These are phyloP conservation scores for Leccinum subgranulosum DNA, from an alignment of 768 basidiomycete species.

Conservation along the genomic window DNA sequence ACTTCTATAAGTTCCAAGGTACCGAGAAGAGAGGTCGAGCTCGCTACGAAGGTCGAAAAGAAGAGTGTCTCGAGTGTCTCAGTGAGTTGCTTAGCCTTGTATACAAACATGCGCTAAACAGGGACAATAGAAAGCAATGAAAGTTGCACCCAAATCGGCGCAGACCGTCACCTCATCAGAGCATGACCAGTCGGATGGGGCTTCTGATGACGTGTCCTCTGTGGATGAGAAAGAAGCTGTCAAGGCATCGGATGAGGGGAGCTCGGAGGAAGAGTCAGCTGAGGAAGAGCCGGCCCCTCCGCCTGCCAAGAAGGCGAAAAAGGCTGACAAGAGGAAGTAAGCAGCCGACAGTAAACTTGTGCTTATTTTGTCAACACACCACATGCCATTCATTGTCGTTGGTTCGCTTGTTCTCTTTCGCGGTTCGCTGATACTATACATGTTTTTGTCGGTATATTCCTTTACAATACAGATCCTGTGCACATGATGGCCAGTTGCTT, in stretches of 20 bases:
- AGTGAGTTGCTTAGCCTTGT: conserved; percentile 17
- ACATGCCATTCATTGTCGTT: neutral
- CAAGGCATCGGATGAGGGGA: conserved; percentile 22
- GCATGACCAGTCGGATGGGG: conserved; percentile 31
- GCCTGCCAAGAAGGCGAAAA: conserved; percentile 29
- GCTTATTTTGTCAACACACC: conserved; percentile 6
- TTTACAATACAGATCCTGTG: conserved; percentile 19
- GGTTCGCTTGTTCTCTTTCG: neutral
- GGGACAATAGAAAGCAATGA: conserved; percentile 22
- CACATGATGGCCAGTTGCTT: neutral
- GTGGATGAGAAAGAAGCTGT: conserved; percentile 23
- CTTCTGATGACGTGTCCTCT: conserved; percentile 20
- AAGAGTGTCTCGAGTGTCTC: conserved; percentile 16
- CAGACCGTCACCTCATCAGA: conserved; percentile 26
- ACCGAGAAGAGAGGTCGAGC: conserved; percentile 23
- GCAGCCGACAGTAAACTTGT: conserved; percentile 2
- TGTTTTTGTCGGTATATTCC: conserved; percentile 25
- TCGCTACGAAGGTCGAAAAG: conserved; percentile 26
- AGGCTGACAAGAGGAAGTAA: conserved; percentile 26
- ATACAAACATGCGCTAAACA: conserved; percentile 17
- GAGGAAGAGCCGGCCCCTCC: conserved; percentile 27
- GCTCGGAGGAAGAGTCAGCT: conserved; percentile 26
- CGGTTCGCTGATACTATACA: conserved; percentile 24
- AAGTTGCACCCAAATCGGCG: conserved; percentile 24
- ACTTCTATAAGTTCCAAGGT: conserved; percentile 29